Conservation (phyloP, 2,329 filamentous ascomycete genomes). For the Cercospora janseana region DNA sequence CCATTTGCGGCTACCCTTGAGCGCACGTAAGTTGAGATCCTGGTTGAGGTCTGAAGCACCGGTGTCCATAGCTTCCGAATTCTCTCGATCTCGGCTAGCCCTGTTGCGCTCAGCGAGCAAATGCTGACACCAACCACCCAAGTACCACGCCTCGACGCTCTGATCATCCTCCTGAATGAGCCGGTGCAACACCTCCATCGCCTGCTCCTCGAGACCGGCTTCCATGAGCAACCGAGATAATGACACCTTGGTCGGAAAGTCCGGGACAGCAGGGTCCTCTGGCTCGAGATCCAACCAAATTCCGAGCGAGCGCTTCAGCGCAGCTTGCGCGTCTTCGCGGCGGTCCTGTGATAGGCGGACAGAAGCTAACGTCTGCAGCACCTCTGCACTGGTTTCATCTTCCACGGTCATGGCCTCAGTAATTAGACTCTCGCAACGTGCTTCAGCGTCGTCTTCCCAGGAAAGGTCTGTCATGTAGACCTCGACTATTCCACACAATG, state of each 20-base stretch:
- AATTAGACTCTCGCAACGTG: slow-evolving; percentile 79
- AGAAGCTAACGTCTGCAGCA: slow-evolving; percentile 92
- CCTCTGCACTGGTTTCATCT: slow-evolving; percentile 71
- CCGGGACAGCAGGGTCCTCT: slow-evolving; percentile 70
- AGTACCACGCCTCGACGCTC: slow-evolving; percentile 94
- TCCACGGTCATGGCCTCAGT: slow-evolving; percentile 87
- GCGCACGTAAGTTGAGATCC: slow-evolving; percentile 42
- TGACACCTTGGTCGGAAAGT: slow-evolving; percentile 81
- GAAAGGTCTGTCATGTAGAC: slow-evolving; percentile 91
- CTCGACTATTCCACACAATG: slow-evolving; percentile 90
- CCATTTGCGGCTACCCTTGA: slow-evolving; percentile 78
- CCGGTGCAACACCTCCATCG: slow-evolving; percentile 78
- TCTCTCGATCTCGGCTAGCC: slow-evolving; percentile 19
- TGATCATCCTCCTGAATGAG: slow-evolving; percentile 85
- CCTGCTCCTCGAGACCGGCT: slow-evolving; percentile 79
- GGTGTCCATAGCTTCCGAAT: slow-evolving; percentile 29
- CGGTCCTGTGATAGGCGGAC: slow-evolving; percentile 86
- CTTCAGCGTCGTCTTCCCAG: slow-evolving; percentile 85
- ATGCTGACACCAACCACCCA: slow-evolving; percentile 90
- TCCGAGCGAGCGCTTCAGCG: slow-evolving; percentile 74
- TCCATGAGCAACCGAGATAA: slow-evolving; percentile 86
- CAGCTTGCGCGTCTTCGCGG: slow-evolving; percentile 73
- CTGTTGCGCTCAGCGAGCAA: slow-evolving; percentile 69
- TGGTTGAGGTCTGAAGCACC: slow-evolving; percentile 49
- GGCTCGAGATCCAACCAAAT: slow-evolving; percentile 79